These are phyloP conservation scores for Fusarium abutilonis DNA, from an alignment of 2,329 filamentous ascomycete genomes.

Conservation along the genomic window DNA sequence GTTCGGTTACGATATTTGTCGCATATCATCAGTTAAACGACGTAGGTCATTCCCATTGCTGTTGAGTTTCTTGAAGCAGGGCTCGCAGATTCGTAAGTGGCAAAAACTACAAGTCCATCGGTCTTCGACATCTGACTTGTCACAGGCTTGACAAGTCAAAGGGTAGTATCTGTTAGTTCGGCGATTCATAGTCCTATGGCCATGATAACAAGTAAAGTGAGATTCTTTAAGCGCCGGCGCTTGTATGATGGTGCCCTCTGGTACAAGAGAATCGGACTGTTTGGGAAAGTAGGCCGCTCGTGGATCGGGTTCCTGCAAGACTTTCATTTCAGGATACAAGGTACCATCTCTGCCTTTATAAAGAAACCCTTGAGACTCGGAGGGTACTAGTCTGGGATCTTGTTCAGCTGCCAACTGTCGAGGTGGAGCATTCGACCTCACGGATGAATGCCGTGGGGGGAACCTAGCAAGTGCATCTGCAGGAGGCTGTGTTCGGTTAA, in stretches of 20 bases:
- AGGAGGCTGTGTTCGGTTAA: conserved; percentile 31
- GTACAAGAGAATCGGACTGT: conserved; percentile 43
- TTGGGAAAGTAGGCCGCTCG: conserved; percentile 53
- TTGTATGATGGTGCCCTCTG: conserved; percentile 53
- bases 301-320: conserved; percentile 49
- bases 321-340: conserved; percentile 55
- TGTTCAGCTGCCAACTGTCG: conserved; percentile 40
- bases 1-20: conserved; percentile 7
- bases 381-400: conserved; percentile 49
- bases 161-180: conserved; percentile 61
- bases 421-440: conserved; percentile 36
- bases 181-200: conserved; percentile 60
- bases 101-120: conserved; percentile 63
- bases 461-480: conserved; percentile 41
- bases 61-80: conserved; percentile 57
- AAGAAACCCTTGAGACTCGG: conserved; percentile 49
- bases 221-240: conserved; percentile 57
- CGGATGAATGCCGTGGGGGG: conserved; percentile 49
- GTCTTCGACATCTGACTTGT: conserved; percentile 55
- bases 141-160: conserved; percentile 64
- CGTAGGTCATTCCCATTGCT: conserved; percentile 56
- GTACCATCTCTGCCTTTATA: conserved; percentile 54
- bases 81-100: conserved; percentile 61
- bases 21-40: conserved; percentile 51
- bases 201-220: conserved; percentile 59